Percentiles rank a stretch among this genome's conserved stretches.
These are phyloP conservation scores for Backusella liffmaniae DNA, from an alignment of 192 early-diverging fungal species.

Conservation along the genomic window DNA sequence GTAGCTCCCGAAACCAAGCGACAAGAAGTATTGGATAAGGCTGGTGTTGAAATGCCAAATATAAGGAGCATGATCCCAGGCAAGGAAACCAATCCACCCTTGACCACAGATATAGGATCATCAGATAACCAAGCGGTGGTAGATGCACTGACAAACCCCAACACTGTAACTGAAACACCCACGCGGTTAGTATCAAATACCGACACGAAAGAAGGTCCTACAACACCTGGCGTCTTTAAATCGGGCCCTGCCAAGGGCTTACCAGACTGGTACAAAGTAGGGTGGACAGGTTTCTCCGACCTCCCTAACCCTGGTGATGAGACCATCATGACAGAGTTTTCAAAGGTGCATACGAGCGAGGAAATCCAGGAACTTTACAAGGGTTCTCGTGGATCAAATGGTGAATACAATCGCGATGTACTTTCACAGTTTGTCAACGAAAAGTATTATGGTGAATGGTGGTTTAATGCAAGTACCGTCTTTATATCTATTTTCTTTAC, in stretches of 20 bases:
- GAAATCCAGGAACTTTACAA: slow-evolving; percentile 18
- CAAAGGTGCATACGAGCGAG: not conserved
- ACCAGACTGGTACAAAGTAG: slow-evolving; percentile 13
- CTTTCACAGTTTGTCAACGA: slow-evolving; percentile 30
- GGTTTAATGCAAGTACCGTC: slow-evolving; percentile 25
- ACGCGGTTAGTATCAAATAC: not conserved
- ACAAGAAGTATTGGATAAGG: not conserved
- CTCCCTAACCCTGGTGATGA: slow-evolving; percentile 34
- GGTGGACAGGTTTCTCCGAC: slow-evolving; percentile 36
- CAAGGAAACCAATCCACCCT: not conserved
- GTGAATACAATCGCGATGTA: slow-evolving; percentile 15
- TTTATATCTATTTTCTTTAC: slow-evolving; percentile 28
- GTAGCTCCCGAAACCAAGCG: not conserved
- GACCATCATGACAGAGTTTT: not conserved
- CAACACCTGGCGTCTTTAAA: not conserved
- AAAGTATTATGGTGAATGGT: slow-evolving; percentile 40
- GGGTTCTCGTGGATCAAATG: slow-evolving; percentile 1
- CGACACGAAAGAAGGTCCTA: not conserved
- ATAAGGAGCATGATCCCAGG: not conserved
- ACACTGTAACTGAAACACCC: not conserved
- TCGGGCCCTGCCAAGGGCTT: not conserved
- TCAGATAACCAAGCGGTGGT: not conserved
- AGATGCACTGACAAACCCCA: not conserved
- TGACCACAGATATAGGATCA: not conserved
- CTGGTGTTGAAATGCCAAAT: not conserved